Conservation (phyloP, 148 eudicot genomes). For the Mesembryanthemum crystallinum region DNA sequence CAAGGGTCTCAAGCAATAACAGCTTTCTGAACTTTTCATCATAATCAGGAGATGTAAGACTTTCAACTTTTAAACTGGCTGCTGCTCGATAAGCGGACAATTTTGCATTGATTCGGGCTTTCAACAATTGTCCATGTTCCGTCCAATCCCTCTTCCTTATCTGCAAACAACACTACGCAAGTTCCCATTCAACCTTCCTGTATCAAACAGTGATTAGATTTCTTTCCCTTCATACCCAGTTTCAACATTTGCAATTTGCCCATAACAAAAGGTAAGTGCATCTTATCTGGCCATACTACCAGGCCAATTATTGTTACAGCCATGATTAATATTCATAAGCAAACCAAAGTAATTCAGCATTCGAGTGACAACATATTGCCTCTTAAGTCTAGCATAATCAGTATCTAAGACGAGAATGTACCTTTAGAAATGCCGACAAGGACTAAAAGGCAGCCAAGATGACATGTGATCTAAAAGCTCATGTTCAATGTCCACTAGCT, state of each 20-base stretch:
- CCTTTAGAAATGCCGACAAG: slow-evolving; percentile 72
- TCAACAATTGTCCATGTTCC: slow-evolving; percentile 69
- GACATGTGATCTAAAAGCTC: no score
- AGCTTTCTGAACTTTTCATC: slow-evolving; percentile 78
- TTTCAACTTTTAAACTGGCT: slow-evolving; percentile 54
- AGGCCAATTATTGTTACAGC: neutral
- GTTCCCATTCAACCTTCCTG: slow-evolving; percentile 1
- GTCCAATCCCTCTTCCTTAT: slow-evolving; percentile 92
- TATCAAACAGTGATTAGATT: slow-evolving; percentile 2
- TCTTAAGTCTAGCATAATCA: neutral
- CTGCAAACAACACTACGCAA: slow-evolving; percentile 43
- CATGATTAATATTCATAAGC: neutral
- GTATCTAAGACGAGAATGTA: slow-evolving; percentile 17
- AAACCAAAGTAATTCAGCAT: neutral
- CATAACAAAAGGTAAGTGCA: neutral
- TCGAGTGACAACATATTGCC: neutral
- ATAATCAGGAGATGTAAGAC: slow-evolving; percentile 55
- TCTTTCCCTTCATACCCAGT: neutral
- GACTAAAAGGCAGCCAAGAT: no score
- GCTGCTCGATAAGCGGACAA: slow-evolving; percentile 74
- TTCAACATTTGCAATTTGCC: neutral
- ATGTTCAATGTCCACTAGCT: no score
- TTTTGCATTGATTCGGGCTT: slow-evolving; percentile 71
- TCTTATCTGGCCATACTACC: neutral
- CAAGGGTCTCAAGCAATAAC: slow-evolving; percentile 69